Evolutionary conservation across 2,329 filamentous ascomycete species (phyloP), one percentile per base, ranked within the genome.

Genomic region (Fusarium buharicum): DNA sequence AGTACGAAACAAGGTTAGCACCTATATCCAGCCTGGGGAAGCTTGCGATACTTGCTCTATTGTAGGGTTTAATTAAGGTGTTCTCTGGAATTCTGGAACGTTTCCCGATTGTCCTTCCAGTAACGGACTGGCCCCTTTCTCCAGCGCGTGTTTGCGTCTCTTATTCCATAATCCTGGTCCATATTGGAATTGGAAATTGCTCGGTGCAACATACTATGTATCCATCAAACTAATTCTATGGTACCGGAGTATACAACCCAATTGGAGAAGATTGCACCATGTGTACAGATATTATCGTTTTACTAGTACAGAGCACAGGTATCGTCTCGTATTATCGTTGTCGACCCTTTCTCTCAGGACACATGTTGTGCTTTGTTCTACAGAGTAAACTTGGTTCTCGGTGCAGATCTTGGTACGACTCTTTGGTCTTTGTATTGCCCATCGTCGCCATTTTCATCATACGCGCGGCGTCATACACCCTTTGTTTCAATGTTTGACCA

Each of bases 181-280:
- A 39, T 50, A 59, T 55, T 53, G 50, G 37, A 38, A 44, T 66
- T 68, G 50, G 67, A 69, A 68, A 68, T 69, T 69, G 49, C 56
- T 44, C 66, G 55, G 67, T 69, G 67, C 59, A 64, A 69, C 67
- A 64, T 66, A 40, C 49, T 41, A n/a, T n/a, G n/a, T n/a, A 56
- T 65, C 39, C 52, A 50, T 54, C 61, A 46, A 24, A 44, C 39
- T 50, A 39, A 52, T 50, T 50, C 39, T 61, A 57, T 64, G 60
- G 61, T 57, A 62, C 61, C 61, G 61, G 59, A 64, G 57, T 48
- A 62, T 45, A 36, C 34, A 56, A 48, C 50, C 64, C 58, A 69
- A 68, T 66, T 57, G 50, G 66, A 58, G 34, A 38, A 30, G 10
- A 20, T 20, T 33, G 34, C 40, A 34, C 16, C 47, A 41, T 49